Conservation (phyloP, 768 basidiomycete species). For the Amanita exitialis region DNA sequence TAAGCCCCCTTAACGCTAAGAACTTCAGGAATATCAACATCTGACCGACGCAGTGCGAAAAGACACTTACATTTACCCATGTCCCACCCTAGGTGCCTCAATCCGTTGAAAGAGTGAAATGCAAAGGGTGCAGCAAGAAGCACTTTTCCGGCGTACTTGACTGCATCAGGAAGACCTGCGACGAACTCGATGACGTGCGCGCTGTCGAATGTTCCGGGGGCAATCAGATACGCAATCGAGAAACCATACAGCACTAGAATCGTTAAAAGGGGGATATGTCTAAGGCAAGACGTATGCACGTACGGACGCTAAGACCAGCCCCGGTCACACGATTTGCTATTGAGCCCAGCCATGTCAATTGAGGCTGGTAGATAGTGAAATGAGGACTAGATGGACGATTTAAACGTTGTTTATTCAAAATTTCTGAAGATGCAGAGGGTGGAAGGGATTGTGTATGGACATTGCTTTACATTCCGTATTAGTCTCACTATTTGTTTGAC, state of each 20-base stretch:
- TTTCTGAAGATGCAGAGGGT: slow-evolving; percentile 43
- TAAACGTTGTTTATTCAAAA: slow-evolving; percentile 83
- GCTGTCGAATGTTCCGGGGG: slow-evolving; percentile 74
- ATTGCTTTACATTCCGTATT: slow-evolving; percentile 21
- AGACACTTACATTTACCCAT: slow-evolving; percentile 66
- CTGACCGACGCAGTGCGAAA: not conserved
- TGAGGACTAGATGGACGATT: slow-evolving; percentile 89
- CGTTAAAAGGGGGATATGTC: not conserved
- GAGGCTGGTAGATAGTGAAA: slow-evolving; percentile 93
- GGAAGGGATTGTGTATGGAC: slow-evolving; percentile 61
- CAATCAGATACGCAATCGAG: slow-evolving; percentile 76
- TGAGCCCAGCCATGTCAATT: slow-evolving; percentile 84
- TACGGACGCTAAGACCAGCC: slow-evolving; percentile 65
- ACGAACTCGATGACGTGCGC: slow-evolving; percentile 66
- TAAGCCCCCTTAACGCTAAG: slow-evolving; percentile 75
- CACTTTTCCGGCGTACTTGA: slow-evolving; percentile 70
- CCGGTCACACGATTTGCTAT: slow-evolving; percentile 88
- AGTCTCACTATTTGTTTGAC: not conserved
- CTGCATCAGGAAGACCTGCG: slow-evolving; percentile 58
- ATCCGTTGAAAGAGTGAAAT: slow-evolving; percentile 85
- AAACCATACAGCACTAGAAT: slow-evolving; percentile 75
- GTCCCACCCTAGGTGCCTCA: slow-evolving; percentile 91
- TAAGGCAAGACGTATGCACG: slow-evolving; percentile 22
- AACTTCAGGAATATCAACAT: slow-evolving; percentile 34
- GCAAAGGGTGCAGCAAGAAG: slow-evolving; percentile 81